Percentiles rank a stretch among this genome's conserved stretches.
phyloP scores from a whole-genome alignment of 2,329 filamentous ascomycete genomes.

The Beauveria medogensis region DNA sequence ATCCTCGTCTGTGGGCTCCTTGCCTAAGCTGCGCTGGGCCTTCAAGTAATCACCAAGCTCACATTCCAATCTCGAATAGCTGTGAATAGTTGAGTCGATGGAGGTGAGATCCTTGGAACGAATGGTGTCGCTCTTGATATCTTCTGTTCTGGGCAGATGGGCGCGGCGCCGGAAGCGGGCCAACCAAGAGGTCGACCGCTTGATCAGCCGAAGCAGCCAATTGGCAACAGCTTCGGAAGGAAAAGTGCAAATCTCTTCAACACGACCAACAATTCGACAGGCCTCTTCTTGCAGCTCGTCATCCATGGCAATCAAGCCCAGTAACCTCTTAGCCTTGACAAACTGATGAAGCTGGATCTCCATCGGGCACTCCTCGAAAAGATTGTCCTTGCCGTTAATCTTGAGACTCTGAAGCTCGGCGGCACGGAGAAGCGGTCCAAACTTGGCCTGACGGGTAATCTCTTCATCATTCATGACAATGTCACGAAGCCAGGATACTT shows the following conservation, averaged over 20 bases:
- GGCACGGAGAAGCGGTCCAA: conserved; percentile 38
- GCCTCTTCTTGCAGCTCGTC: conserved; percentile 52
- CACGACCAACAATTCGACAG: conserved; percentile 48
- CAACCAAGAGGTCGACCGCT: conserved; percentile 45
- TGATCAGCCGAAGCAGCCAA: conserved; percentile 48
- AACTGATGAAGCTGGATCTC: conserved; percentile 47
- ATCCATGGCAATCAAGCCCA: conserved; percentile 53
- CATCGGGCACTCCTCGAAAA: conserved; percentile 49
- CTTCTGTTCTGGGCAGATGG: conserved; percentile 48
- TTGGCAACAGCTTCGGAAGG: conserved; percentile 44
- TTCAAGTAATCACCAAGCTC: conserved; percentile 47
- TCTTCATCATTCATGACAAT: conserved; percentile 43
- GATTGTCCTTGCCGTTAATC: conserved; percentile 50
- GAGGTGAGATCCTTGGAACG: conserved; percentile 45
- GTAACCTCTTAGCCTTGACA: conserved; percentile 39
- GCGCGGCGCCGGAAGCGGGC: conserved; percentile 47
- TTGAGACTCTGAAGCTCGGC: conserved; percentile 40
- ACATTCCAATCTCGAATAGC: conserved; percentile 45
- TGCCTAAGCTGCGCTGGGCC: conserved; percentile 34
- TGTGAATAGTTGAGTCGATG: conserved; percentile 54
- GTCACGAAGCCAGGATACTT: conserved; percentile 49
- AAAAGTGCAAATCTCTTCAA: conserved; percentile 42
- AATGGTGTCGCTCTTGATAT: conserved; percentile 39
- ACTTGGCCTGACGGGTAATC: conserved; percentile 35
- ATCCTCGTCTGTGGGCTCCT: conserved; percentile 44